Conservation (phyloP, 129 eudicot species). For the Chrysanthemum lavandulifolium region DNA sequence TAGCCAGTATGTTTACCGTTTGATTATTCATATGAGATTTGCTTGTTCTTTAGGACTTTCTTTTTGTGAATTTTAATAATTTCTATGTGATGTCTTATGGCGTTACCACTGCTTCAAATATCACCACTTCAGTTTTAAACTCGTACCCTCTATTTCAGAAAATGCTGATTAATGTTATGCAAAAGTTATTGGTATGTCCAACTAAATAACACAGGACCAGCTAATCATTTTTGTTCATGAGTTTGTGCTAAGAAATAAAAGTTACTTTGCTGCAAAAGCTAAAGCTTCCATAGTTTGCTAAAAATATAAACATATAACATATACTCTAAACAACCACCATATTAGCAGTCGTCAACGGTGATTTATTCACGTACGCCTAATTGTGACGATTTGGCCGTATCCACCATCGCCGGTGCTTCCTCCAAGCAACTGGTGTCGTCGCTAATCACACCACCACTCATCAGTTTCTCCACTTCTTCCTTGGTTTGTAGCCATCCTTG, state of each 20-base stretch:
- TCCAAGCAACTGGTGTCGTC: slow-evolving; percentile 95
- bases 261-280: slow-evolving; percentile 3
- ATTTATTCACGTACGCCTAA: slow-evolving; percentile 18
- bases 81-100: no score
- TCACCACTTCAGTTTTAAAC: no score
- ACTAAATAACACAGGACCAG: no score
- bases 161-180: no score
- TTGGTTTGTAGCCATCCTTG: slow-evolving; percentile 71
- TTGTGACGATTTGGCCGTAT: slow-evolving; percentile 60
- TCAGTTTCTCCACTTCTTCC: slow-evolving; percentile 93
- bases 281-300: slow-evolving; percentile 18
- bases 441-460: slow-evolving; percentile 59
- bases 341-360: slow-evolving; percentile 13
- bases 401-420: slow-evolving; percentile 69
- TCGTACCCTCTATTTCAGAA: no score
- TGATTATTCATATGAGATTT: no score
- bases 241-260: no score
- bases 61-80: no score
- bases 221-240: not conserved
- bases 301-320: slow-evolving; percentile 17
- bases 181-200: no score
- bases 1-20: no score
- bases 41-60: no score
- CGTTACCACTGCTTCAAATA: no score
- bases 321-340: slow-evolving; percentile 22